Evolutionary conservation across 169 alveolate genomes (phyloP).

Genomic region (Plasmodium blacklocki): DNA sequence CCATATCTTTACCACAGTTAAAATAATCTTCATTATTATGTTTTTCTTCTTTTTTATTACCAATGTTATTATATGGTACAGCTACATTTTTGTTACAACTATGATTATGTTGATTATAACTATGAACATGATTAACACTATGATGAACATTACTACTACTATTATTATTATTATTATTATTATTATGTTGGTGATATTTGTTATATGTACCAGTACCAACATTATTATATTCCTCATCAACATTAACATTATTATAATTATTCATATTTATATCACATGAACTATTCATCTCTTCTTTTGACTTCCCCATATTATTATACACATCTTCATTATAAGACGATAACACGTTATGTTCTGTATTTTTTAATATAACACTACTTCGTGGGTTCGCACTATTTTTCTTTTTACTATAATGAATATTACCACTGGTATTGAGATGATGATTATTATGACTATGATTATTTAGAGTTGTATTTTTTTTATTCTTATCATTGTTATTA

Average conservation of each 20-base stretch:
- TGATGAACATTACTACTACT: neutral
- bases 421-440: neutral
- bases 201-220: neutral
- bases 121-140: neutral
- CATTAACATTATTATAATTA: too few relatives aligned
- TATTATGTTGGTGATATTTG: neutral
- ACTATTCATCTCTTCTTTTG: too few relatives aligned
- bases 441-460: neutral
- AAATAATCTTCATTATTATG: slow-evolving; percentile 23
- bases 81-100: slow-evolving; percentile 1
- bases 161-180: neutral
- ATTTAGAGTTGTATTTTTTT: neutral
- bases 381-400: too few relatives aligned
- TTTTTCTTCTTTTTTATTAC: slow-evolving; percentile 25
- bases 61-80: neutral
- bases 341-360: too few relatives aligned
- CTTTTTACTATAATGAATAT: too few relatives aligned
- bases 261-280: too few relatives aligned
- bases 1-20: slow-evolving; percentile 11
- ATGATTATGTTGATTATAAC: neutral
- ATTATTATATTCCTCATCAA: neutral
- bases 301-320: too few relatives aligned
- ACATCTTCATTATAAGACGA: too few relatives aligned
- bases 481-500: neutral
- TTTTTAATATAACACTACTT: too few relatives aligned